These are phyloP conservation scores for Starmerella khaoyaiensis DNA, from an alignment of 805 yeast species.

Conservation along the genomic window DNA sequence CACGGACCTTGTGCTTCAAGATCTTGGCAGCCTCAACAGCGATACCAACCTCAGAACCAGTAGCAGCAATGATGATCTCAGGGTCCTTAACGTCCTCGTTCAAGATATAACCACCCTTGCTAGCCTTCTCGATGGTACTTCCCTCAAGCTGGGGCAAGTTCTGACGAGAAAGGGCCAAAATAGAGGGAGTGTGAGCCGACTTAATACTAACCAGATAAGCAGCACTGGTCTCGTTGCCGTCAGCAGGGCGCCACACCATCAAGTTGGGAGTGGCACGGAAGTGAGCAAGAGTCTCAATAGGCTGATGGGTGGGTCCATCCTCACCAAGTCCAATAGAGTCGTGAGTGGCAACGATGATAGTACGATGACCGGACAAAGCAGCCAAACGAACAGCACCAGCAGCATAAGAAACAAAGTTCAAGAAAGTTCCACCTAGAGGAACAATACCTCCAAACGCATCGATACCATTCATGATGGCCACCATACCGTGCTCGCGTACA, in stretches of 20 bases:
- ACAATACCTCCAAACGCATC: slow-evolving; percentile 76
- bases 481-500: slow-evolving; percentile 99
- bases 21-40: slow-evolving; percentile 71
- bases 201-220: slow-evolving; percentile 48
- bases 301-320: slow-evolving; percentile 49
- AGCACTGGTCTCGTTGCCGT: slow-evolving; percentile 40
- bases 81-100: slow-evolving; percentile 44
- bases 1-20: slow-evolving; percentile 50
- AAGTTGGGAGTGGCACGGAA: slow-evolving; percentile 41
- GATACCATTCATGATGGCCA: slow-evolving; percentile 95
- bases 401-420: slow-evolving; percentile 66
- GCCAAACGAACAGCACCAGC: slow-evolving; percentile 42
- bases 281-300: slow-evolving; percentile 40
- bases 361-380: slow-evolving; percentile 36
- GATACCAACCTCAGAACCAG: slow-evolving; percentile 89
- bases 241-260: slow-evolving; percentile 42
- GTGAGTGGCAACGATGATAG: slow-evolving; percentile 43
- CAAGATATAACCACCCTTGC: slow-evolving; percentile 87
- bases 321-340: slow-evolving; percentile 48
- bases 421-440: slow-evolving; percentile 94
- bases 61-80: slow-evolving; percentile 65
- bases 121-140: slow-evolving; percentile 79
- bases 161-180: slow-evolving; percentile 67
- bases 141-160: slow-evolving; percentile 84
- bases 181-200: slow-evolving; percentile 48